Conservation (phyloP, 768 basidiomycete species). For the Ramaria rubella region DNA sequence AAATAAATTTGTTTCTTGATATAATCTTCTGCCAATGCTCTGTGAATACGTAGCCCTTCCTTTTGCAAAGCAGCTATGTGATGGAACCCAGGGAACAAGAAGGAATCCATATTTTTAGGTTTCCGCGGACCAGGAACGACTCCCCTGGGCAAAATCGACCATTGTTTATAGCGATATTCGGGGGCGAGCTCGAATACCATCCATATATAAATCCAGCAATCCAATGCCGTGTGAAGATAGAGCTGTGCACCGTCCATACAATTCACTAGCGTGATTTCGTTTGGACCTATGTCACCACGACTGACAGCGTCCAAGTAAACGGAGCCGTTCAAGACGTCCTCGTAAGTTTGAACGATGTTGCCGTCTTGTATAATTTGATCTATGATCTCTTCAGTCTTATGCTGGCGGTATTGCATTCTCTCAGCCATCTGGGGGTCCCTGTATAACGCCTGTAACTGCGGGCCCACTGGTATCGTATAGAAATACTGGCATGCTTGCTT, state of each 20-base stretch:
- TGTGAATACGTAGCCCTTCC: conserved; percentile 29
- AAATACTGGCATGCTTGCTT: conserved; percentile 13
- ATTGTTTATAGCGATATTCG: conserved; percentile 25
- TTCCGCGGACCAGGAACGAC: conserved; percentile 17
- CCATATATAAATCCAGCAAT: conserved; percentile 31
- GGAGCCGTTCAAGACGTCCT: conserved; percentile 11
- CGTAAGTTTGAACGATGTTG: too few species aligned
- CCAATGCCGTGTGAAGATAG: conserved; percentile 26
- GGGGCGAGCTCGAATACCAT: conserved; percentile 21
- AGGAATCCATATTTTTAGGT: conserved; percentile 26
- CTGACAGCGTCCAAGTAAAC: conserved; percentile 13
- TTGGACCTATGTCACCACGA: conserved; percentile 11
- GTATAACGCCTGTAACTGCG: conserved; percentile 15
- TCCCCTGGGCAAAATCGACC: conserved; percentile 21
- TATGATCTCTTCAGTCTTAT: too few species aligned
- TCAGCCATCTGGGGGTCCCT: too few species aligned
- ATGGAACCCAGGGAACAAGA: conserved; percentile 25
- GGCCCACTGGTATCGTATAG: conserved; percentile 18
- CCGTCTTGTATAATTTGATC: too few species aligned
- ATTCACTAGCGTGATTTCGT: conserved; percentile 14
- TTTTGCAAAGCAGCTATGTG: conserved; percentile 28
- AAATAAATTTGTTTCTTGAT: conserved; percentile 19
- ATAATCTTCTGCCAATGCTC: conserved; percentile 16
- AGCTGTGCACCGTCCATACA: conserved; percentile 26
- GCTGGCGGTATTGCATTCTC: too few species aligned